These are phyloP conservation scores for Grigorovia jiainica DNA, from an alignment of 805 yeast species.

Conservation along the genomic window DNA sequence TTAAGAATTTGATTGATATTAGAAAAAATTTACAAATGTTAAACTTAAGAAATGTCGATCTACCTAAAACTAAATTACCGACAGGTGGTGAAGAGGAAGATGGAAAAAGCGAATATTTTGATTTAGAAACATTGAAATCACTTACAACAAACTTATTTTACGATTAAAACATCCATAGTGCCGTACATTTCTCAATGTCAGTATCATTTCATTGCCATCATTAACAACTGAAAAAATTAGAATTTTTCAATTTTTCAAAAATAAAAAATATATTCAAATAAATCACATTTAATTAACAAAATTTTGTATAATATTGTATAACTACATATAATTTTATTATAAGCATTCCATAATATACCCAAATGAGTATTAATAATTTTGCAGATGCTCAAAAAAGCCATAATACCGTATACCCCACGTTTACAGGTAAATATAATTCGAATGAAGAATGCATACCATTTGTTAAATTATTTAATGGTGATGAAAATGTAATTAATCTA, in stretches of 20 bases:
- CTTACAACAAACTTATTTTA: constrained; percentile 22
- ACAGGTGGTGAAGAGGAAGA: constrained; percentile 4
- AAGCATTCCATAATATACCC: background rate
- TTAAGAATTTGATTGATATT: constrained; percentile 35
- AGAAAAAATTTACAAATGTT: constrained; percentile 43
- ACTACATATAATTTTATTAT: too few relatives aligned
- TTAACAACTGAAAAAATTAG: too few relatives aligned
- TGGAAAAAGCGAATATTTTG: constrained; percentile 20
- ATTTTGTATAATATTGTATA: too few relatives aligned
- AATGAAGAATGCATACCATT: constrained; percentile 30
- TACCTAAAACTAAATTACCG: constrained; percentile 1
- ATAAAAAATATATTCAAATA: background rate
- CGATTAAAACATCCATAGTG: too few relatives aligned
- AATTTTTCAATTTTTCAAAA: background rate
- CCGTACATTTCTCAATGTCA: too few relatives aligned
- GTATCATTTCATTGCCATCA: too few relatives aligned
- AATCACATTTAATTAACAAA: background rate
- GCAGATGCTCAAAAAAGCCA: constrained; percentile 27
- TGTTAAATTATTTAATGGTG: constrained; percentile 34
- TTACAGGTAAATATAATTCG: constrained; percentile 2
- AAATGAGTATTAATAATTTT: constrained; percentile 22
- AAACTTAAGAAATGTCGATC: constrained; percentile 28
- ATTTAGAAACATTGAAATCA: constrained; percentile 16
- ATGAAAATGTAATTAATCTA: constrained; percentile 33
- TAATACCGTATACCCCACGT: constrained; percentile 16